Base-by-base conservation (phyloP, 2,329 filamentous ascomycete species). In the Colletotrichum lindemuthianum region DNA sequence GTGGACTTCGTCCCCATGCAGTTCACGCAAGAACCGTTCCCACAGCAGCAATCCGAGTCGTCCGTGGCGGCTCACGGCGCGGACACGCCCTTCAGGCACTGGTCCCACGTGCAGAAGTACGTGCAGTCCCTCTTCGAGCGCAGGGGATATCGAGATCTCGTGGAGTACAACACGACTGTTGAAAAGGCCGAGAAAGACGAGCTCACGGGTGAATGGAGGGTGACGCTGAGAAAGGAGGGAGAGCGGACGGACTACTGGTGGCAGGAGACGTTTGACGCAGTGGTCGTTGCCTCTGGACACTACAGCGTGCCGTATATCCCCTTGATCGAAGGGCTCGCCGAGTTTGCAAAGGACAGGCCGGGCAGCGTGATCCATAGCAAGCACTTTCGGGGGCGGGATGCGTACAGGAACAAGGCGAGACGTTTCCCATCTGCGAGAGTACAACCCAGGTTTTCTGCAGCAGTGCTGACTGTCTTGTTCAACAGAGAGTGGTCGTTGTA, bases 41-140 rank as follows among this genome's bases (percentile, higher is more conserved):
- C 86, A 0, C 70, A 72, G 1, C 67, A 72, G 3, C 69, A 68
- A 0, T 74, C 70, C 40, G 64, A 75, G 24, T 68, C 69, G 10
- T 76, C 75, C 2, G 67, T 73, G 6, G 67, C 60, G 2, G 59
- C 74, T 15, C 85, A 90, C 64, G 88, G 88, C 0, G 70, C 77
- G 0, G 78, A 86, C 32, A 87, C 86, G 0, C 88, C 88, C 0
- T 91, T 90, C 67, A 77, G 88, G 0, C 85, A 88, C 67, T 88
- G 88, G 76, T 79, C 79, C 2, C 79, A 87, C 1, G 81, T 91
- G 6, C 77, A 81, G 33, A 71, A 79, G 10, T 90, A 88, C 67
- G 75, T 90, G 8, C 78, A 83, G 39, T 75, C 72, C 1, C 72
- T 90, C 0, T 70, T 89, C 1, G 72, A 81, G 32, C 80, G 84